phyloP scores from a whole-genome alignment of 2,329 filamentous ascomycete species.

The Trichoderma guizhouense region DNA sequence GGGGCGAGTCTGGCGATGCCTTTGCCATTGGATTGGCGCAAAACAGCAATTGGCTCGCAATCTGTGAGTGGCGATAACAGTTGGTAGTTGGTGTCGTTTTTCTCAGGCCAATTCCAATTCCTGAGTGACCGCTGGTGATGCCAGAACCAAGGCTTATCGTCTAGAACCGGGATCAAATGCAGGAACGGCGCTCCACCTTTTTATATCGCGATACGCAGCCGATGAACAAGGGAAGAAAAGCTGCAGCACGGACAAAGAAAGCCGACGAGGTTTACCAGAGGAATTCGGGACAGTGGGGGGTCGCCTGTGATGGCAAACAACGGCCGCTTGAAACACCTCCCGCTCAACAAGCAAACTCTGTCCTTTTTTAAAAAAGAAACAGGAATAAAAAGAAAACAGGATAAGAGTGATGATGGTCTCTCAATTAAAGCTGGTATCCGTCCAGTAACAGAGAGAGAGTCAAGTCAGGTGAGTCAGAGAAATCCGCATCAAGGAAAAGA shows the following conservation, averaged over 20 bases:
- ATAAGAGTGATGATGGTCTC: neutral
- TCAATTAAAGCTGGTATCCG: neutral
- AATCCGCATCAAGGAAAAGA: slow-evolving; percentile 7
- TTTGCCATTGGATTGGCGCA: slow-evolving; percentile 8
- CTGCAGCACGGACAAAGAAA: neutral
- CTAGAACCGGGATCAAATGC: neutral
- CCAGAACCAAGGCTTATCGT: neutral
- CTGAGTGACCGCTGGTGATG: neutral
- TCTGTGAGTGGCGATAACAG: neutral
- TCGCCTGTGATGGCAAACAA: neutral
- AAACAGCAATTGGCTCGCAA: neutral
- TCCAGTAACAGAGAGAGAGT: neutral
- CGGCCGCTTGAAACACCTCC: neutral
- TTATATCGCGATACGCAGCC: slow-evolving; percentile 8
- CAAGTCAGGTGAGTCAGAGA: slow-evolving; percentile 4
- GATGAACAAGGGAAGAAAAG: neutral
- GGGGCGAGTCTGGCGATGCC: neutral
- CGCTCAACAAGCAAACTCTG: neutral
- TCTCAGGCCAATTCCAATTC: neutral
- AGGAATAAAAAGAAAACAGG: neutral
- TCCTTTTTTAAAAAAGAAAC: neutral
- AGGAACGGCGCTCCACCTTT: neutral
- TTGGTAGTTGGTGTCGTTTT: too few species aligned
- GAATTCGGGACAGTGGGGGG: neutral
- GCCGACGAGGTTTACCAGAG: neutral